Evolutionary conservation across 495 filamentous ascomycete genomes (phyloP).

Genomic region (Aspergillus bridgeri): DNA sequence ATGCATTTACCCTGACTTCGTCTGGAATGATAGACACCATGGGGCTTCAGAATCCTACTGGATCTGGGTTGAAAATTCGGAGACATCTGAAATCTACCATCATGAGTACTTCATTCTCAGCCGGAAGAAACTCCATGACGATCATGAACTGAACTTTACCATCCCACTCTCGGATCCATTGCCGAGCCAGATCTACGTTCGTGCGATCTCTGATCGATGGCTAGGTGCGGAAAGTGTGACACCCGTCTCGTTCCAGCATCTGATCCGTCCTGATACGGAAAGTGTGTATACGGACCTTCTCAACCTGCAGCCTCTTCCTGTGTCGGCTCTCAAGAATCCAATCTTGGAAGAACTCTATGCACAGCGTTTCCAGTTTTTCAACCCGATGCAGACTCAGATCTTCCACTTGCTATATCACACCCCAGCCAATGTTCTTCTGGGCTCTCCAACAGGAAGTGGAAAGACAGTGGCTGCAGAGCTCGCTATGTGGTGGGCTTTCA

Average conservation of each 20-base stretch:
- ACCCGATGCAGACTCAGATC: constrained; percentile 98
- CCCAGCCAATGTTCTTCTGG: constrained; percentile 83
- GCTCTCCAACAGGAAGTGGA: constrained; percentile 95
- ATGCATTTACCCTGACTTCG: constrained; percentile 81
- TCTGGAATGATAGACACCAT: constrained; percentile 94
- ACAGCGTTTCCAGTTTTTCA: constrained; percentile 90
- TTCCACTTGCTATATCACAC: constrained; percentile 96
- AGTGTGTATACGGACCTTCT: constrained; percentile 93
- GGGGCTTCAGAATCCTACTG: constrained; percentile 94
- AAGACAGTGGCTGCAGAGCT: constrained; percentile 95
- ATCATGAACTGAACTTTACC: constrained; percentile 96
- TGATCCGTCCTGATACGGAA: constrained; percentile 96
- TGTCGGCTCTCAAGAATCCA: constrained; percentile 83
- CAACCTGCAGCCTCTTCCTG: constrained; percentile 85
- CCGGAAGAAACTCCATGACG: constrained; percentile 82
- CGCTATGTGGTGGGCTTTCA: constrained; percentile 99
- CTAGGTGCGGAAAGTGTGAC: constrained; percentile 95
- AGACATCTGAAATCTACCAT: constrained; percentile 96
- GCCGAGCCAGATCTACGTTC: constrained; percentile 91
- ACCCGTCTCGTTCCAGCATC: constrained; percentile 93
- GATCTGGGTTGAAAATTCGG: constrained; percentile 98
- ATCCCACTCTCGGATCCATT: constrained; percentile 92
- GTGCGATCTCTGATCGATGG: constrained; percentile 93
- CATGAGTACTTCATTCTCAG: constrained; percentile 95
- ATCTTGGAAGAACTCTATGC: constrained; percentile 84